phyloP scores from a whole-genome alignment of 2,329 filamentous ascomycete species.

The Eutypella sp. region DNA sequence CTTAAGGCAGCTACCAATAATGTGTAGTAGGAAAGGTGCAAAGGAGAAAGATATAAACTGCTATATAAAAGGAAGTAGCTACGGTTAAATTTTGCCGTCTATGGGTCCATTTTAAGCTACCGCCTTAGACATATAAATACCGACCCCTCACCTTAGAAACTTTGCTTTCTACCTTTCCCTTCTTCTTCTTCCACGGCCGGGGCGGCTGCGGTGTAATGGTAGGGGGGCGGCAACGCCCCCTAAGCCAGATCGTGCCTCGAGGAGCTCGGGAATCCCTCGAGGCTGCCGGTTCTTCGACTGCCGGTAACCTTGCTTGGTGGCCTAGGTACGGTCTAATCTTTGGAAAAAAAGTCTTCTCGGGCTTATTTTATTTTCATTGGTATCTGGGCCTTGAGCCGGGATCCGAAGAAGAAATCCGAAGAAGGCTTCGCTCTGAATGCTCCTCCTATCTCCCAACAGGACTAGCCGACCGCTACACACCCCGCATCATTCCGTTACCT shows the following conservation, averaged over 20 bases:
- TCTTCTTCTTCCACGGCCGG: neutral
- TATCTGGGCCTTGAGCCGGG: neutral
- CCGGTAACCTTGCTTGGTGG: neutral
- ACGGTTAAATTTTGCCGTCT: neutral
- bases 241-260: neutral
- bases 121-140: neutral
- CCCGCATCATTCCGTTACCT: too few relatives aligned
- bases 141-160: neutral
- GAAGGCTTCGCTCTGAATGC: too few relatives aligned
- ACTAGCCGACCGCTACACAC: too few relatives aligned
- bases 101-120: neutral
- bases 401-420: neutral
- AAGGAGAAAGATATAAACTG: slow-evolving; percentile 32
- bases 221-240: too few relatives aligned
- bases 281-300: neutral
- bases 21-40: neutral
- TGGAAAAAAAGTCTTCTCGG: neutral
- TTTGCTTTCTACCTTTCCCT: neutral
- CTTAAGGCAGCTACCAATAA: too few relatives aligned
- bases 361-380: neutral
- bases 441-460: too few relatives aligned
- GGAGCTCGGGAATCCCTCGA: slow-evolving; percentile 1
- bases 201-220: neutral
- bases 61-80: neutral
- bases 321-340: neutral